phyloP scores from a whole-genome alignment of 768 basidiomycete species.

The Kwoniella mangroviensis region DNA sequence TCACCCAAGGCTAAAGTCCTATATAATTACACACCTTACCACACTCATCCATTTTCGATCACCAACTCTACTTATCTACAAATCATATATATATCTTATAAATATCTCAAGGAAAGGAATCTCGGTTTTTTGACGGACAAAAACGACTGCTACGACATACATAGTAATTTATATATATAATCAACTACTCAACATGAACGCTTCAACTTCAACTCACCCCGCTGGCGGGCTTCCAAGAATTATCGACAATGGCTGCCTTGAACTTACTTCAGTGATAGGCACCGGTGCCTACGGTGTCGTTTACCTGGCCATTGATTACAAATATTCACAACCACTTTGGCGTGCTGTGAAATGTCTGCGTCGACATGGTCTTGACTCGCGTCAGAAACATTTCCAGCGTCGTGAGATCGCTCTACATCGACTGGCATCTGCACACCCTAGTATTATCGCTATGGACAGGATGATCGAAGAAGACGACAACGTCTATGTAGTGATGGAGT shows the following conservation, averaged over 20 bases:
- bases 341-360: slow-evolving; percentile 89
- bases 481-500: slow-evolving; percentile 55
- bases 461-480: slow-evolving; percentile 51
- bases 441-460: slow-evolving; percentile 50
- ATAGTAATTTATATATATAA: neutral
- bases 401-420: slow-evolving; percentile 68
- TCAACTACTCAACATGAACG: slow-evolving; percentile 16
- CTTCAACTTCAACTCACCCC: slow-evolving; percentile 44
- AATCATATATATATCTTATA: neutral
- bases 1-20: neutral
- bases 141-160: slow-evolving; percentile 5
- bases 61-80: neutral
- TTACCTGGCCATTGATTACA: slow-evolving; percentile 73
- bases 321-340: slow-evolving; percentile 55
- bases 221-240: slow-evolving; percentile 63
- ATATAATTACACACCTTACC: neutral
- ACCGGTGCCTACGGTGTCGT: slow-evolving; percentile 94
- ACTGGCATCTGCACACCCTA: slow-evolving; percentile 55
- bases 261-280: slow-evolving; percentile 84
- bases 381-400: slow-evolving; percentile 69
- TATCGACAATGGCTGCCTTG: slow-evolving; percentile 79
- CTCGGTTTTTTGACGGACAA: neutral
- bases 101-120: slow-evolving; percentile 2
- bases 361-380: slow-evolving; percentile 63
- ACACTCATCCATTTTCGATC: neutral